Percentiles rank a stretch among this genome's conserved stretches.
These are phyloP conservation scores for Atkinsonella texensis DNA, from an alignment of 2,329 filamentous ascomycete genomes.

Conservation along the genomic window DNA sequence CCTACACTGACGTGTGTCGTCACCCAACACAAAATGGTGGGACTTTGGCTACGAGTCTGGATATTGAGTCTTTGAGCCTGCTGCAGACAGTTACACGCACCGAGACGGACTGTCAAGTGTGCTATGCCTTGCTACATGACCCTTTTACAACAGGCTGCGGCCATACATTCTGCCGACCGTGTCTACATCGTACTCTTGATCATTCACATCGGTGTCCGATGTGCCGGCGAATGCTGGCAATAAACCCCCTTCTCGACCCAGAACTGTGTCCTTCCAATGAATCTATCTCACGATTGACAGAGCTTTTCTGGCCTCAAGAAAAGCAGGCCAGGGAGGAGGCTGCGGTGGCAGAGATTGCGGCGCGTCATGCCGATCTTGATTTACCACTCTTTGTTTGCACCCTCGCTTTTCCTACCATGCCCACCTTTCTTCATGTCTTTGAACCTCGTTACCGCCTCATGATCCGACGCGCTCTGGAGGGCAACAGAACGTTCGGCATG, in stretches of 20 bases:
- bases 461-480: constrained; percentile 66
- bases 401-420: constrained; percentile 69
- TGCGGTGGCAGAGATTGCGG: constrained; percentile 44
- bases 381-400: constrained; percentile 73
- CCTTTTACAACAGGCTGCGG: constrained; percentile 78
- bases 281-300: constrained; percentile 49
- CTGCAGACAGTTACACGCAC: constrained; percentile 50
- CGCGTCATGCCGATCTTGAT: constrained; percentile 42
- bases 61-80: constrained; percentile 28
- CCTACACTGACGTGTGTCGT: constrained; percentile 26
- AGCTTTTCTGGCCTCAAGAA: constrained; percentile 56
- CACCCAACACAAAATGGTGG: not conserved
- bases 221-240: constrained; percentile 54
- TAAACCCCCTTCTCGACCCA: constrained; percentile 31
- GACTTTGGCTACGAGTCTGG: not conserved
- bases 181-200: constrained; percentile 63
- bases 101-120: constrained; percentile 82
- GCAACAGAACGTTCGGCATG: constrained; percentile 73
- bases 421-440: constrained; percentile 81
- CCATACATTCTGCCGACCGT: constrained; percentile 78
- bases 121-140: constrained; percentile 69
- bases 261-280: constrained; percentile 44
- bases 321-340: constrained; percentile 45
- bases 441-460: constrained; percentile 87
- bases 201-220: constrained; percentile 70